These are phyloP conservation scores for Tuber aestivum DNA, from an alignment of 495 filamentous ascomycete genomes.

Conservation along the genomic window DNA sequence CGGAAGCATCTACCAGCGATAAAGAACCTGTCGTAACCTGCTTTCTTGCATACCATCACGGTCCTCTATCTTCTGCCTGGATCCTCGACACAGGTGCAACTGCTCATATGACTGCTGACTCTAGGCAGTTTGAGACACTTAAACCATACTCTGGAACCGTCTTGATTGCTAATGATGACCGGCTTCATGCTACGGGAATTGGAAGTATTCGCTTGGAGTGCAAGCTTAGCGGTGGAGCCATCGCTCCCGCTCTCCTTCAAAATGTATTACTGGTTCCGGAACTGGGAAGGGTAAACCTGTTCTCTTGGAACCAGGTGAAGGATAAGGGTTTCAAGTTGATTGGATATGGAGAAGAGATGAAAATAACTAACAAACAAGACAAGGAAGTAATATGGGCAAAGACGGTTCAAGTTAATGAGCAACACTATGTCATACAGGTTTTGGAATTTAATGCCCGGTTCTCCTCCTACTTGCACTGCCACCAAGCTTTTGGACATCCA, in stretches of 20 bases:
- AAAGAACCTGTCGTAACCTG: background rate
- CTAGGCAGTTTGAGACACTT: background rate
- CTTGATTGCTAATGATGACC: background rate
- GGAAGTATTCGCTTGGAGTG: conserved; percentile 5
- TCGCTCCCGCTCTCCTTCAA: background rate
- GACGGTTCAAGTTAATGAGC: background rate
- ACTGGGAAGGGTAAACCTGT: background rate
- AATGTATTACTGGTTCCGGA: background rate
- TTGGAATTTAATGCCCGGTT: background rate
- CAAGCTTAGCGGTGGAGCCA: background rate
- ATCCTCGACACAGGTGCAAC: background rate
- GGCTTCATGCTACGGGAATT: background rate
- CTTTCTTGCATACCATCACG: background rate
- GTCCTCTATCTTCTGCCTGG: background rate
- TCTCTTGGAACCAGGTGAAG: background rate
- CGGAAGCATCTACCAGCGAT: background rate
- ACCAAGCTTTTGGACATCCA: background rate
- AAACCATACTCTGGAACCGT: background rate
- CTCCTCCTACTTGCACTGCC: background rate
- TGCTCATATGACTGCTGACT: background rate
- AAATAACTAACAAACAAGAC: background rate
- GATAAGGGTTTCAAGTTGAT: background rate
- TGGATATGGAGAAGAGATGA: background rate
- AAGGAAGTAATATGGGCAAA: conserved; percentile 2
- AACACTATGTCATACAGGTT: background rate